Conservation (phyloP, 2,329 filamentous ascomycete genomes). For the Trichophyton equinum region DNA sequence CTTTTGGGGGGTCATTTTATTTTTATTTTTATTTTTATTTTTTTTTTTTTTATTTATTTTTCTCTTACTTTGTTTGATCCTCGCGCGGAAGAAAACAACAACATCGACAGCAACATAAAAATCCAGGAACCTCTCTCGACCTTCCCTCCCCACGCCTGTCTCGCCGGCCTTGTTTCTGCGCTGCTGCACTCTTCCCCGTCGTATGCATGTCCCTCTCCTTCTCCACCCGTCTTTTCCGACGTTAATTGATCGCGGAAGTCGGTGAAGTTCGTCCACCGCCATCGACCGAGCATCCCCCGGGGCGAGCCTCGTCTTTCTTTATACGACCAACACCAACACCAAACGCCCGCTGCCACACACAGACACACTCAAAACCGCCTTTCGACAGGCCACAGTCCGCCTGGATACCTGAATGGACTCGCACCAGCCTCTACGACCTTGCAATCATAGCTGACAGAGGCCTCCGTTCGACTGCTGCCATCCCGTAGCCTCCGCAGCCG, state of each 20-base stretch:
- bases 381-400: neutral
- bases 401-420: neutral
- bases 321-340: no score
- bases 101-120: neutral
- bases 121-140: neutral
- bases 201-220: neutral
- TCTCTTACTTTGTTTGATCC: neutral
- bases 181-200: neutral
- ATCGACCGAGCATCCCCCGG: neutral
- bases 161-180: no score
- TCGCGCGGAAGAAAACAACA: neutral
- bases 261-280: neutral
- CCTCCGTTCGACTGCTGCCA: neutral
- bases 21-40: no score
- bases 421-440: neutral
- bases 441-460: neutral
- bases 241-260: neutral
- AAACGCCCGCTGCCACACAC: no score
- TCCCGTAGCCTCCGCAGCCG: neutral
- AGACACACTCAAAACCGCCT: neutral
- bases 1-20: no score
- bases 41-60: neutral
- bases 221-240: neutral
- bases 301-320: neutral
- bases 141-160: no score